A percentile compares a stretch with the other conserved stretches of the same genome.
Conservation (phyloP, 2,329 filamentous ascomycete species). For the Colletotrichum scovillei region DNA sequence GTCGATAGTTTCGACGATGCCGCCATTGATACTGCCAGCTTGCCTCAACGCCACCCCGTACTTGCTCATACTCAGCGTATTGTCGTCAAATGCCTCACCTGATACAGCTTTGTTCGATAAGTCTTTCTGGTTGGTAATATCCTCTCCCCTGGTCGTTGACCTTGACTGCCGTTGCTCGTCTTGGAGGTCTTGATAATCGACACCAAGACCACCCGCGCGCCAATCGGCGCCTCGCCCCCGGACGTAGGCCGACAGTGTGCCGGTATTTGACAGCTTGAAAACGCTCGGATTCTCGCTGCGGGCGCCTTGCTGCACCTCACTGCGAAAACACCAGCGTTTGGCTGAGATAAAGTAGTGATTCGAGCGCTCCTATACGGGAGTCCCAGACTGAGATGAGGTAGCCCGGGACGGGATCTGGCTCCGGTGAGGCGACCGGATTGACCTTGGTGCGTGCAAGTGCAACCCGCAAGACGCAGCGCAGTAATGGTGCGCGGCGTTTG, state of each 20-base stretch:
- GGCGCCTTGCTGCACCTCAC: conserved; percentile 21
- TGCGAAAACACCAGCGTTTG: conserved; percentile 12
- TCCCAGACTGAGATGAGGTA: not conserved
- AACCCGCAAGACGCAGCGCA: conserved; percentile 13
- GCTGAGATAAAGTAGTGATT: not conserved
- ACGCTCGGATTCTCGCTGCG: conserved; percentile 8
- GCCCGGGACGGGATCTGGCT: conserved; percentile 1
- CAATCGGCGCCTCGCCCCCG: conserved; percentile 7
- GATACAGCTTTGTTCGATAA: not conserved
- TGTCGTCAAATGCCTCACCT: not conserved
- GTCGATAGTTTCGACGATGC: not conserved
- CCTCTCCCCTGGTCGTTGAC: not conserved
- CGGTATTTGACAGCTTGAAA: not conserved
- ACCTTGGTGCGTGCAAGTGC: not conserved
- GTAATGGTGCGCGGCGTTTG: not conserved
- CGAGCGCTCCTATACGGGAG: not conserved
- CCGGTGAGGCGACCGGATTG: not conserved
- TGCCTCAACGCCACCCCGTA: conserved; percentile 5
- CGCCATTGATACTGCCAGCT: not conserved
- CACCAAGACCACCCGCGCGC: conserved; percentile 14
- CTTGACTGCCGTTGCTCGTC: not conserved
- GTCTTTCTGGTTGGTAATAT: not conserved
- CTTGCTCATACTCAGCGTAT: not conserved
- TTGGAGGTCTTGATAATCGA: not conserved
- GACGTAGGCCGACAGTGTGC: conserved; percentile 18